phyloP scores from a whole-genome alignment of 495 filamentous ascomycete species.

The Hypoxylon lenormandii region DNA sequence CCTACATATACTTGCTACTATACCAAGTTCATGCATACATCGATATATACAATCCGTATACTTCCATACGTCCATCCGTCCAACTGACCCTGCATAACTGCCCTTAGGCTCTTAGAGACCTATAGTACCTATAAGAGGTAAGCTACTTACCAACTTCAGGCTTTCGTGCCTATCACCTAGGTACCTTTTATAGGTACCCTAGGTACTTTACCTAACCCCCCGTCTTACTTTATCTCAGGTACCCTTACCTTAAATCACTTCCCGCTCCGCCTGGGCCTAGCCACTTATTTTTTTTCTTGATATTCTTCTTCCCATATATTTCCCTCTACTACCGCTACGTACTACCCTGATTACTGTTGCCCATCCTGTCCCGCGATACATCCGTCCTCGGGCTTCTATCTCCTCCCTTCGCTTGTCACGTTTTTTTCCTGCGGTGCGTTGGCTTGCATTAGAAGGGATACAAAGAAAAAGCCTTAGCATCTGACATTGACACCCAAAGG shows the following conservation, averaged over 20 bases:
- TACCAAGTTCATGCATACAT: too few relatives aligned
- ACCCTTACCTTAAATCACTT: slow-evolving; percentile 47
- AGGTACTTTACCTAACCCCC: slow-evolving; percentile 24
- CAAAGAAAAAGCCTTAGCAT: slow-evolving; percentile 29
- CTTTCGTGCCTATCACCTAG: slow-evolving; percentile 14
- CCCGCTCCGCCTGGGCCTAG: slow-evolving; percentile 47
- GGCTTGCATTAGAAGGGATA: slow-evolving; percentile 30
- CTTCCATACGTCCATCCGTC: background rate
- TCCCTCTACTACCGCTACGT: slow-evolving; percentile 35
- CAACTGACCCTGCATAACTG: background rate
- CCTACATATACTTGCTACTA: slow-evolving; percentile 1
- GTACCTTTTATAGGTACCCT: slow-evolving; percentile 10
- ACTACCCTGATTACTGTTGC: slow-evolving; percentile 42
- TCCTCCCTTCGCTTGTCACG: slow-evolving; percentile 8
- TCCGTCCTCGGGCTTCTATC: slow-evolving; percentile 11
- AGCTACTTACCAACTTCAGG: slow-evolving; percentile 23
- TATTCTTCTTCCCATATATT: slow-evolving; percentile 32
- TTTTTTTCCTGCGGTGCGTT: slow-evolving; percentile 15
- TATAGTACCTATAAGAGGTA: background rate
- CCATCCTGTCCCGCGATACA: slow-evolving; percentile 24
- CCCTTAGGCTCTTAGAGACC: background rate
- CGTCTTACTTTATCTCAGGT: slow-evolving; percentile 37
- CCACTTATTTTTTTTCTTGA: slow-evolving; percentile 33
- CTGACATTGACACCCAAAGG: slow-evolving; percentile 15
- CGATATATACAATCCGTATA: background rate